Base-by-base conservation (phyloP, 2,329 filamentous ascomycete species). In the Fusarium veterinarium region DNA sequence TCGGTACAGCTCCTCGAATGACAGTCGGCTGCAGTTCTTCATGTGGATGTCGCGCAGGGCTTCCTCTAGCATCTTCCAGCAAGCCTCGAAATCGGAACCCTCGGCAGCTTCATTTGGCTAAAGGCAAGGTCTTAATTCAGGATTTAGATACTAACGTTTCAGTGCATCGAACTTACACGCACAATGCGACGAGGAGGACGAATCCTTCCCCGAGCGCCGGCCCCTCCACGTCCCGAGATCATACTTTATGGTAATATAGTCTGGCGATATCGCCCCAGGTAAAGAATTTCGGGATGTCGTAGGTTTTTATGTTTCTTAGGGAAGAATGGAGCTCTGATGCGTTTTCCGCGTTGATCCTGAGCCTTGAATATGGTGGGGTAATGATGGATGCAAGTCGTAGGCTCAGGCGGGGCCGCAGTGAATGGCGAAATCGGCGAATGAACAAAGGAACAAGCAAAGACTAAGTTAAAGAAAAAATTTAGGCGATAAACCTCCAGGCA, bases 1-100 rank as follows among this genome's bases (percentile, higher is more conserved):
- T 64, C 96, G 92, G 83, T 99, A 99, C 2, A 99, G 89, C 78
- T 97, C 93, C 81, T 99, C 96, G 84, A 98, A 99, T 2, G 95
- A 97, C 5, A 99, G 89, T 20, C 89, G 88, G 14, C 95, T 97
- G 67, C 95, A 95, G 80, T 97, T 96, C 81, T 97, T 95, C 64
- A 91, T 93, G 83, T 98, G 95, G 56, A 99, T 98, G 79, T 97
- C 93, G 63, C 86, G 87, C 58, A 99, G 89, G 8, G 95, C 95
- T 52, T 91, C 88, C 49, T 91, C 87, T 12, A 99, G 89, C 48
- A 91, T 90, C 19, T 86, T 86, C 96, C 96, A 99, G 75, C 91
- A 93, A 6, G 89, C 86, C n/a, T 97, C 93, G 79, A 97, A 97
- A 74, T 97, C 94, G 76, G 92, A 87, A 14, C 88, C 86, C 73